Base-by-base conservation (phyloP, 2,329 filamentous ascomycete species). In the Xylaria sp. region DNA sequence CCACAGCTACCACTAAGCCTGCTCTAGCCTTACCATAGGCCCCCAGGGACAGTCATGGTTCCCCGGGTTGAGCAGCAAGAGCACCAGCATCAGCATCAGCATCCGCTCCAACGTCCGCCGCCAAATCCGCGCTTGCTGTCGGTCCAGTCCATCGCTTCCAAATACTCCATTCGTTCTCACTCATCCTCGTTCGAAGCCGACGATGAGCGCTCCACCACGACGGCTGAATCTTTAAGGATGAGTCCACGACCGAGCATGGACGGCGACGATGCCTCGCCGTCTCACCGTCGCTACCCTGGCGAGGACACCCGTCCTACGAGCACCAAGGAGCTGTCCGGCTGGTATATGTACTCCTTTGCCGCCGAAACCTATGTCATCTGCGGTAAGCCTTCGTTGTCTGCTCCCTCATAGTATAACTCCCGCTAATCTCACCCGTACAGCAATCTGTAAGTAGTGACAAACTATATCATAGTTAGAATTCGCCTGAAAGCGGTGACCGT, bases 291-390 rank as follows among this genome's bases (percentile, higher is more conserved):
- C 66, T 97, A 97, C 80, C 85, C 86, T 2, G 94, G 92, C 70
- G 94, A 98, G 80, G 96, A 99, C 81, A 92, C 90, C 28, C 88
- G 95, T n/a, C 88, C 92, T 65, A 98, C 96, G 10, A 97, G 93
- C 80, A 84, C 83, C 75, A 95, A 92, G 81, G 96, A 99, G 86
- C 87, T 98, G 69, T 85, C 90, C 48, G 96, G 95, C 75, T 99
- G 97, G 93, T 99, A 98, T 82, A 91, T 92, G 79, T 98, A 98
- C 84, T 92, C 92, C 51, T 98, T 97, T 86, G 96, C 96, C 28
- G 94, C 95, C 23, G 96, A 99, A 83, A 95, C 97, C 63, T 98
- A 98, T 80, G 93, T 97, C 18, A 93, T 98, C 66, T 98, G 96
- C 80, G 95, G 94, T 93, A 80, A 79, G 90, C 83, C n/a, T 46